Percentiles rank a stretch among this genome's conserved stretches.
These are phyloP conservation scores for Nigrospora oryzae DNA, from an alignment of 2,329 filamentous ascomycete genomes.

Conservation along the genomic window DNA sequence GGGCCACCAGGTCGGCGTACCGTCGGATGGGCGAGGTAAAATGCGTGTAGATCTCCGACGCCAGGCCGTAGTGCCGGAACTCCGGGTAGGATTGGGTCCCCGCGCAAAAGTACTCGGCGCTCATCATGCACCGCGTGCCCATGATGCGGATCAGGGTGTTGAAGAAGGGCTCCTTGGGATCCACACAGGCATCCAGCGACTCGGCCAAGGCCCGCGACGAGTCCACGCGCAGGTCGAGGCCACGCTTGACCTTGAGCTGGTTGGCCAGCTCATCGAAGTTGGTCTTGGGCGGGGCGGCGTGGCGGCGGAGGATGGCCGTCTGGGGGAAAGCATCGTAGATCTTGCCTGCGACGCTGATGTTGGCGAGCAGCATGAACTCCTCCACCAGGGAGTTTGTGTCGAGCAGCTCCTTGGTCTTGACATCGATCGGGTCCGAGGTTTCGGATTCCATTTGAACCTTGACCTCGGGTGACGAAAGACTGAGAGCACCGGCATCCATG, in stretches of 20 bases:
- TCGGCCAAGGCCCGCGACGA: slow-evolving; percentile 91
- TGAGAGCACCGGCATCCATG: slow-evolving; percentile 90
- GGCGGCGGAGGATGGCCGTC: slow-evolving; percentile 85
- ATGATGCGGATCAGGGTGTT: slow-evolving; percentile 97
- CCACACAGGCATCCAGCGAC: slow-evolving; percentile 78
- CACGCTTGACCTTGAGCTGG: slow-evolving; percentile 81
- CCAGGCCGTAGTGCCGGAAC: slow-evolving; percentile 94
- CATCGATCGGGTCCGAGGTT: slow-evolving; percentile 89
- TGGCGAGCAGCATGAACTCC: slow-evolving; percentile 98
- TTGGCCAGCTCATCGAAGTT: slow-evolving; percentile 93
- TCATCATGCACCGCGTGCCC: slow-evolving; percentile 98
- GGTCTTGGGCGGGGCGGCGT: slow-evolving; percentile 84
- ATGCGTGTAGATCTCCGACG: slow-evolving; percentile 95
- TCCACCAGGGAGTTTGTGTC: slow-evolving; percentile 97
- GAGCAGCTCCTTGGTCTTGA: slow-evolving; percentile 89
- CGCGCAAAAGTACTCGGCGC: slow-evolving; percentile 94
- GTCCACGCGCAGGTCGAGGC: slow-evolving; percentile 71
- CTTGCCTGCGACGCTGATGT: slow-evolving; percentile 84
- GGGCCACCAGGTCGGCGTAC: slow-evolving; percentile 92
- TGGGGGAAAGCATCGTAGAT: slow-evolving; percentile 91
- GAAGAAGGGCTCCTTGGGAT: slow-evolving; percentile 82
- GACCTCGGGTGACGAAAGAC: slow-evolving; percentile 95
- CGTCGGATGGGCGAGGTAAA: slow-evolving; percentile 96
- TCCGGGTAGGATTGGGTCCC: slow-evolving; percentile 89
- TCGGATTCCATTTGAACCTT: slow-evolving; percentile 93